Base-by-base conservation (phyloP, 2,329 filamentous ascomycete species). In the Eurotiales sp. region DNA sequence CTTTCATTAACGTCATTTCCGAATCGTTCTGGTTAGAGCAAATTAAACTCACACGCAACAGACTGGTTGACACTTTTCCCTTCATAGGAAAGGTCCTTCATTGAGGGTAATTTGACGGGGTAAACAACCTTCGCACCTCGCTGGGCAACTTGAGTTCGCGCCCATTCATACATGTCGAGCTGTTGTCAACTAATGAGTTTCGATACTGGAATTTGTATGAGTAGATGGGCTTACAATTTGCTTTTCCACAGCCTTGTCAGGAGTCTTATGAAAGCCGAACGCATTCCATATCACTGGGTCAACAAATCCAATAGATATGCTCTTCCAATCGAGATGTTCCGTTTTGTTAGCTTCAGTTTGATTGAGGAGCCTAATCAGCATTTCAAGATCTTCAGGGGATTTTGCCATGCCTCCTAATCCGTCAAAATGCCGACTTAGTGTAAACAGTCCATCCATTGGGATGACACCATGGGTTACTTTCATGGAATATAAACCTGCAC, bases 401-500 rank as follows among this genome's bases (percentile, higher is more conserved):
- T 42, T 49, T 25, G 46, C 37, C 46, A 49, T 49, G 15, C 46
- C 46, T 25, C 46, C 46, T 23, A 49, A 17, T 32, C 46, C 36
- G 21, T 49, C 46, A 21, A 49, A 42, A 41, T 29, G 27, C 32
- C 19, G 36, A 23, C 45, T 47, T 10, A 69, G 56, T 1, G 65
- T 64, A 25, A 67, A 57, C 27, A 67, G 60, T 8, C 66, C 66
- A 27, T 59, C 55, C 25, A 53, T 52, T 11, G 62, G 59, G n/a
- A 68, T 61, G 22, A 62, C 43, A 1, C 64, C 63, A 10, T 63
- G 52, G 3, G 65, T 64, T 3, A 64, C 63, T 37, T 67, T 68
- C 37, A 70, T 64, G 15, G 60, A 63, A 54, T 67, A 69, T 14
- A 69, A 51, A 12, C 58, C 64, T 19, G 65, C 64, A 14, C 64